Evolutionary conservation across 148 eudicot genomes (phyloP), one percentile per base, ranked within the genome.

Genomic region (Rhododendron mucronatum): DNA sequence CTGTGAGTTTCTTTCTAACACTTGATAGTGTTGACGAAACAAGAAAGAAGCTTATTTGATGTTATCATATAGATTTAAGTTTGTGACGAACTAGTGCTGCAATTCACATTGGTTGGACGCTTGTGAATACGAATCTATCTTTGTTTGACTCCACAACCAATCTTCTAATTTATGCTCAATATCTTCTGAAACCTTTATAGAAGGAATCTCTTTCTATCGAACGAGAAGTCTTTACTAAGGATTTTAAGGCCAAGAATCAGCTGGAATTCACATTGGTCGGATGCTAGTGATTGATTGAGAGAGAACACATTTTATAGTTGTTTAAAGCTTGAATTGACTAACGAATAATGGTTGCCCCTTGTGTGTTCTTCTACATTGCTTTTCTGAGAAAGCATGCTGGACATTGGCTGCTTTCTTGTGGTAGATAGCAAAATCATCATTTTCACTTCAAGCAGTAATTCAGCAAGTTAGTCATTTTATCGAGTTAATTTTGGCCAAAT

Each of bases 1-100:
- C 97, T 44, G 99, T 97, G 88, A 93, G 96, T 85, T 85, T 76
- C 79, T 48, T 65, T 33, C 7, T 53, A 71, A 5, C 63, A 78
- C 81, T 85, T 78, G 41, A 28, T 61, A n/a, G 33, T 82, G 7
- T 28, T 41, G 11, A 13, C 20, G 20, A 30, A 75, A 15, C 20
- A 20, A 75, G 47, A 18, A 37, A 37, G 44, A 37, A 33, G 13
- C 76, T 69, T 71, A 28, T 53, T 80, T 57, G 11, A 41, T 26
- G 28, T 33, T 18, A 81, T 53, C 20, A 28, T 14, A 50, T 30
- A 28, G 69, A 81, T 7, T 51, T 7, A 7, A n/a, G 20, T 50
- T 71, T 30, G 76, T 13, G 15, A 30, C 2, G 21, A 28, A 50
- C 53, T 26, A 28, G 39, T 44, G 12, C 71, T 55, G 21, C 61